Conservation (phyloP, 352 stramenopile genomes). For the Globisporangium irregulare region DNA sequence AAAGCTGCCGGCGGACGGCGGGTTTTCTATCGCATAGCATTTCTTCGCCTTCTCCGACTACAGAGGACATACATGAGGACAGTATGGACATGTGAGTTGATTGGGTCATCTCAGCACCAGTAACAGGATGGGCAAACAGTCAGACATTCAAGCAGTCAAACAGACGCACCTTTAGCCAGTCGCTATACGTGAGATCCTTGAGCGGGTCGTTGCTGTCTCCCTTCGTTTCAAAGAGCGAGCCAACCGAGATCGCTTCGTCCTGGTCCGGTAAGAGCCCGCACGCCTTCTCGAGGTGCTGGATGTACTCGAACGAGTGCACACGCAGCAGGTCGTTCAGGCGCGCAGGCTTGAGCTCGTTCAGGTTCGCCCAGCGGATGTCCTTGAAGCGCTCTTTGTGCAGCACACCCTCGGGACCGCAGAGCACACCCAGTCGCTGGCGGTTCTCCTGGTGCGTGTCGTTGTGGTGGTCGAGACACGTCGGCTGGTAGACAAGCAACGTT, state of each 20-base stretch:
- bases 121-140: not conserved
- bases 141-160: not conserved
- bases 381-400: constrained; percentile 61
- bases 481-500: constrained; percentile 66
- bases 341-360: constrained; percentile 47
- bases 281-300: constrained; percentile 47
- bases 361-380: constrained; percentile 56
- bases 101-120: not conserved
- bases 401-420: constrained; percentile 62
- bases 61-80: not conserved
- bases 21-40: constrained; percentile 47
- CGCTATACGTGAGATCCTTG: constrained; percentile 34
- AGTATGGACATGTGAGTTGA: not conserved
- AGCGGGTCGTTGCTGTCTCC: constrained; percentile 9
- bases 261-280: constrained; percentile 46
- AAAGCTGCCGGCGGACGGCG: constrained; percentile 45
- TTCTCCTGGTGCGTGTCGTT: constrained; percentile 77
- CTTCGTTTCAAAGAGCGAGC: constrained; percentile 29
- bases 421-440: constrained; percentile 43
- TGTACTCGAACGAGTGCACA: constrained; percentile 64
- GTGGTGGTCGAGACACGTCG: constrained; percentile 69
- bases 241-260: constrained; percentile 41
- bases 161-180: constrained; percentile 44
- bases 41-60: constrained; percentile 43
- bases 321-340: constrained; percentile 56